These are phyloP conservation scores for Hyaloperonospora arabidopsidis DNA, from an alignment of 352 stramenopile genomes.

Conservation along the genomic window DNA sequence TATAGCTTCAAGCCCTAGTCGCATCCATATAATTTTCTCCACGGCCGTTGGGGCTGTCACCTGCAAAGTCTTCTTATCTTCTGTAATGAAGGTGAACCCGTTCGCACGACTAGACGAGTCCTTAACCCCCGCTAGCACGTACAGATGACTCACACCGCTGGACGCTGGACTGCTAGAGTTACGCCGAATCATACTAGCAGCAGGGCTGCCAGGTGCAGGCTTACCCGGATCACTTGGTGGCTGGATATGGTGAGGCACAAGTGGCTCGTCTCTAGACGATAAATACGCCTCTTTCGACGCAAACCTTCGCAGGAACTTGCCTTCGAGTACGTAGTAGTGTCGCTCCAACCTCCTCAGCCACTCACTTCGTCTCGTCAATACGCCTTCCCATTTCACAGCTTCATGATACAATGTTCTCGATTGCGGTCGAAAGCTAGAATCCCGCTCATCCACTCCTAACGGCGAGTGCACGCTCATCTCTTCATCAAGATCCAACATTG, in stretches of 20 bases:
- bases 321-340: conserved; percentile 82
- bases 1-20: conserved; percentile 72
- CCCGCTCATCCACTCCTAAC: conserved; percentile 25
- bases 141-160: conserved; percentile 58
- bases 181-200: conserved; percentile 30
- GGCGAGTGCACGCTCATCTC: conserved; percentile 15
- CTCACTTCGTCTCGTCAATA: conserved; percentile 71
- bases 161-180: conserved; percentile 40
- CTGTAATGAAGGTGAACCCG: conserved; percentile 83
- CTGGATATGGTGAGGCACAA: conserved; percentile 44
- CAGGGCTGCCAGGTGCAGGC: conserved; percentile 26
- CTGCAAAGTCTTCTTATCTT: conserved; percentile 82
- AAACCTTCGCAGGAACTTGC: conserved; percentile 78
- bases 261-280: conserved; percentile 61
- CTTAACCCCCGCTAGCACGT: conserved; percentile 76
- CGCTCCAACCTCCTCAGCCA: conserved; percentile 78
- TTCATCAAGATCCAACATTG: conserved; percentile 22
- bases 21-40: conserved; percentile 86
- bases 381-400: conserved; percentile 77
- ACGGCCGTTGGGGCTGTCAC: conserved; percentile 67
- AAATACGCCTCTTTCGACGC: conserved; percentile 81
- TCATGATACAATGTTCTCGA: conserved; percentile 71
- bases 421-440: conserved; percentile 44
- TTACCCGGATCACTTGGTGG: conserved; percentile 28
- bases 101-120: conserved; percentile 73